A percentile compares a stretch with the other conserved stretches of the same genome.
Conservation (phyloP, 2,329 filamentous ascomycete species). For the Drechslerella stenobrocha region DNA sequence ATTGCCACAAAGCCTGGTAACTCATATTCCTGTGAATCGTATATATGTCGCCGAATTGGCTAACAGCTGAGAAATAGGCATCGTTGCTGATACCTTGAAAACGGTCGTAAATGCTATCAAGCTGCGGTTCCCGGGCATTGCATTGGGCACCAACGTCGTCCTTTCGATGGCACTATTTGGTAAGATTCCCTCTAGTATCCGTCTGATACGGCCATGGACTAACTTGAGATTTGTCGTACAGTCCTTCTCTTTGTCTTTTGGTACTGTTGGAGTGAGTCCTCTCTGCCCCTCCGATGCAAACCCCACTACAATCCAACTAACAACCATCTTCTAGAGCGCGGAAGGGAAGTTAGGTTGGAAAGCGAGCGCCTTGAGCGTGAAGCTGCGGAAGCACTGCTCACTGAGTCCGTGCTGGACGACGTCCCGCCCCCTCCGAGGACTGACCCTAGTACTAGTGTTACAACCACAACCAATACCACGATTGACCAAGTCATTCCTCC, state of each 20-base stretch:
- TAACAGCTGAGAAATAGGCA: constrained; percentile 16
- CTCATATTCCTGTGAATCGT: constrained; percentile 56
- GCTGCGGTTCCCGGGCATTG: constrained; percentile 82
- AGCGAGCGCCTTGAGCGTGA: constrained; percentile 56
- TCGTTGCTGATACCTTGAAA: constrained; percentile 71
- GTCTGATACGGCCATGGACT: background rate
- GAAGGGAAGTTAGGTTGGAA: constrained; percentile 78
- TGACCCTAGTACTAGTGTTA: constrained; percentile 35
- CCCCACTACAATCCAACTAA: background rate
- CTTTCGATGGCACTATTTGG: constrained; percentile 86
- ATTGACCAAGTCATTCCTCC: constrained; percentile 25
- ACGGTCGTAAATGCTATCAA: constrained; percentile 90
- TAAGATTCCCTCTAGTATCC: constrained; percentile 63
- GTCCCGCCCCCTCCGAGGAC: constrained; percentile 33
- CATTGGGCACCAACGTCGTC: constrained; percentile 80
- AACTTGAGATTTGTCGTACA: constrained; percentile 54
- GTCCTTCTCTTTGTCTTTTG: constrained; percentile 92
- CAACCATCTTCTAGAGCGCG: constrained; percentile 63
- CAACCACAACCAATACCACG: constrained; percentile 33
- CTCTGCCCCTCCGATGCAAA: background rate
- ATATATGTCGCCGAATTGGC: background rate
- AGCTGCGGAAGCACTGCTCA: constrained; percentile 19
- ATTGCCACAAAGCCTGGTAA: constrained; percentile 85
- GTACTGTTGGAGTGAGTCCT: constrained; percentile 78
- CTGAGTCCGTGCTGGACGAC: constrained; percentile 23